Evolutionary conservation across 495 filamentous ascomycete genomes (phyloP), one percentile per base, ranked within the genome.

Genomic region (Tuber microsphaerosporum): DNA sequence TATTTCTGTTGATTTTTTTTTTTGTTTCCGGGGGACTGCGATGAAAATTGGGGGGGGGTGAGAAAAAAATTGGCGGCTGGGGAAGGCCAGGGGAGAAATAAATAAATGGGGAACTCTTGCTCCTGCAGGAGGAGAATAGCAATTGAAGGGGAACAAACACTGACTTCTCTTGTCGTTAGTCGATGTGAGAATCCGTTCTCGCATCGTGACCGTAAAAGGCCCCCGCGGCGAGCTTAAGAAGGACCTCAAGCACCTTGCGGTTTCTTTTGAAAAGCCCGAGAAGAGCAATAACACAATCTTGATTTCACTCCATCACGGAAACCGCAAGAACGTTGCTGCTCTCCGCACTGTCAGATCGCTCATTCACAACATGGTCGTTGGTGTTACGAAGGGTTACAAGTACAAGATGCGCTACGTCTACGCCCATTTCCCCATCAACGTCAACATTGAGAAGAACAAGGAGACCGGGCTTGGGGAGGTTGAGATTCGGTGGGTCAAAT

Each of bases 371-470:
- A 82, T 99, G 86, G 92, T 98, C 87, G 91, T 93, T 84, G 95
- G 95, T 86, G 95, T 99, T 77, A 99, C 96, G 84, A 94, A 92
- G 88, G 95, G 95, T 77, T 99, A 92, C 92, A 94, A 94, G 88
- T 99, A 99, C 92, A 99, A 98, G 92, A 98, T 99, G 95, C 92
- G 95, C 81, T 99, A 99, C 87, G 95, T 99, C 87, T 99, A 99
- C 86, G 95, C 95, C 82, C 95, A 99, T 90, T 99, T 99, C 85
- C 95, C 95, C 85, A 99, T 99, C 93, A 99, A 98, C 89, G 95
- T 99, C 86, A 98, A 98, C 89, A 86, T 99, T 80, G 93, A 98
- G 77, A 94, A 96, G 91, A 95, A 96, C 89, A 85, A 85, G 81
- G 94, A 98, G 88, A 95, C 93, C 79, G 94, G 92, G 73, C 85